Conservation (phyloP, 805 yeast species). For the Schwanniomyces pseudopolymorphus region DNA sequence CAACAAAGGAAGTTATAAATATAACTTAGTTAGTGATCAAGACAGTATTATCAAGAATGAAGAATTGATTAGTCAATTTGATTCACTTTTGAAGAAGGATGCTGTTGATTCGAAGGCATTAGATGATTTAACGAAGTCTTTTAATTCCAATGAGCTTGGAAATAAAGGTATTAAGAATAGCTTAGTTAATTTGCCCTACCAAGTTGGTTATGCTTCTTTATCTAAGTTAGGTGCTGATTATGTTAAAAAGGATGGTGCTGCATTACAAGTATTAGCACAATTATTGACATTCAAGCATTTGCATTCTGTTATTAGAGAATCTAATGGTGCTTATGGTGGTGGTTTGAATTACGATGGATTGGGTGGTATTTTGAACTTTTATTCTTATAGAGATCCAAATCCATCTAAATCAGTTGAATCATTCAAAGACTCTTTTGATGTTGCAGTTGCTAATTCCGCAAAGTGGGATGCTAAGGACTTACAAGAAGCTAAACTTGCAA, state of each 20-base stretch:
- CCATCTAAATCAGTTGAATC: slow-evolving; percentile 66
- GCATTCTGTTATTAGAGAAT: slow-evolving; percentile 88
- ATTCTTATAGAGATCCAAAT: slow-evolving; percentile 93
- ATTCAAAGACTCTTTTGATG: slow-evolving; percentile 52
- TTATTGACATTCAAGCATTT: slow-evolving; percentile 77
- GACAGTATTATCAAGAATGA: slow-evolving; percentile 37
- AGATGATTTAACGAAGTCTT: slow-evolving; percentile 12
- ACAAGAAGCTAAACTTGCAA: slow-evolving; percentile 85
- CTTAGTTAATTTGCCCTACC: slow-evolving; percentile 75
- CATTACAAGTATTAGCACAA: slow-evolving; percentile 79
- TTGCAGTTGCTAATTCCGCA: slow-evolving; percentile 32
- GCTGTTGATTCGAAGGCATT: slow-evolving; percentile 12
- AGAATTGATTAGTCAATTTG: slow-evolving; percentile 32
- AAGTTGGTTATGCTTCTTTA: slow-evolving; percentile 78
- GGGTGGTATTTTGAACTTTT: slow-evolving; percentile 77
- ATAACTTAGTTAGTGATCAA: slow-evolving; percentile 61
- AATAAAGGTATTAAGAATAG: slow-evolving; percentile 28
- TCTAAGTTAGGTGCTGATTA: slow-evolving; percentile 69
- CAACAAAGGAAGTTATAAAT: slow-evolving; percentile 43
- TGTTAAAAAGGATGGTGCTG: slow-evolving; percentile 72
- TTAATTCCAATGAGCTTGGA: slow-evolving; percentile 11
- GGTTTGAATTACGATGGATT: slow-evolving; percentile 83
- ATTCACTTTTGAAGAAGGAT: slow-evolving; percentile 10
- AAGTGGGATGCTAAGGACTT: slow-evolving; percentile 63
- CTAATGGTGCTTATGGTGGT: slow-evolving; percentile 98